Base-by-base conservation (phyloP, 139 green algal species). In the Chlorella sp. region DNA sequence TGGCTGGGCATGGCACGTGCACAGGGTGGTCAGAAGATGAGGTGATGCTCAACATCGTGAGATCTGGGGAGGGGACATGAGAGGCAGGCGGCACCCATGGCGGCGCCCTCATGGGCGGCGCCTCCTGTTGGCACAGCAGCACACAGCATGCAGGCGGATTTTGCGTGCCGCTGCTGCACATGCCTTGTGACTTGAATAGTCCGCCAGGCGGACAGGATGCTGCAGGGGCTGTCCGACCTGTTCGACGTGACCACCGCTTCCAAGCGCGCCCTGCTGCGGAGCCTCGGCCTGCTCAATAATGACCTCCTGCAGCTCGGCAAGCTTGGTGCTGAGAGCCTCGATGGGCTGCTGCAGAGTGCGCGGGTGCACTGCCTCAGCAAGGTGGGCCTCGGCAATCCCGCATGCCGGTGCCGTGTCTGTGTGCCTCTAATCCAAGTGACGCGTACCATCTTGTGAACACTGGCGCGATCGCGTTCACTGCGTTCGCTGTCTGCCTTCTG, bases 381-480 rank as follows among this genome's bases (percentile, higher is more conserved):
- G 79, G 89, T 85, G 48, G 48, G 48, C 21, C 1, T 42, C 95
- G 85, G 36, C 68, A 18, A 32, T 53, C 14, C 3, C 0, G 32
- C n/a, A 34, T 76, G 68, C 68, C 5, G 11, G 68, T 32, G 18
- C 1, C 68, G 3, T 30, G 28, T 34, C 24, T 21, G 28, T 34
- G 18, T 69, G 92, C 24, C 92, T 95, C 68, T 92, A 96, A 90
- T 95, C 91, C 92, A 79, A 95, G 73, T 89, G 92, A 2, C 69
- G 89, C 89, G 93, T 42, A 12, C n/a, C 19, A 57, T 14, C 30
- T 34, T n/a, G 68, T 82, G 53, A 61, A 32, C 4, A 26, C 39
- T 22, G 3, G 77, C 7, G 77, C 7, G 18, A 80, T 32, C 73
- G 9, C 48, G 9, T 57, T 9, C 48, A 57, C n/a, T 9, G 53